phyloP scores from a whole-genome alignment of 2,329 filamentous ascomycete species.

The Arthrobotrys megalospora region DNA sequence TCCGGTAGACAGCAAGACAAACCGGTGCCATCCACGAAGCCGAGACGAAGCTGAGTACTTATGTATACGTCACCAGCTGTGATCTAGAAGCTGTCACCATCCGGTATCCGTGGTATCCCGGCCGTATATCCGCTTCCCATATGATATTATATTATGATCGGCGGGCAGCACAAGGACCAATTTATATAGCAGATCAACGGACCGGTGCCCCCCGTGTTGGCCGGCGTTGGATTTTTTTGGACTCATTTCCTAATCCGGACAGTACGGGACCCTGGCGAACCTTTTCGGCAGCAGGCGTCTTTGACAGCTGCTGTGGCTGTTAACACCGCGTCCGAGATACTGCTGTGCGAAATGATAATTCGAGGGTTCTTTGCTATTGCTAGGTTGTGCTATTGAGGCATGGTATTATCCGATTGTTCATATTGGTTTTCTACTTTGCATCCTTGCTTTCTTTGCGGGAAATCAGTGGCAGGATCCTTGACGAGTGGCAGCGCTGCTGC shows the following conservation, averaged over 20 bases:
- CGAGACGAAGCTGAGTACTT: neutral
- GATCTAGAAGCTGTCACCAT: neutral
- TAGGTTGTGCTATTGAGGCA: neutral
- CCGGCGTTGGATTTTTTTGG: slow-evolving; percentile 25
- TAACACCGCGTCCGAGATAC: neutral
- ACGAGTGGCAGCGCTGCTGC: neutral
- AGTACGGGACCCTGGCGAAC: neutral
- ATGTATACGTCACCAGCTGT: slow-evolving; percentile 3
- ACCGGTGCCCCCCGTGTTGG: slow-evolving; percentile 16
- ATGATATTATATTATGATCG: slow-evolving; percentile 6
- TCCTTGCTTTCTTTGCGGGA: slow-evolving; percentile 21
- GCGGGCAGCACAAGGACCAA: neutral
- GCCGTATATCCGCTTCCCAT: no score
- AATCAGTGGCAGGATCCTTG: neutral
- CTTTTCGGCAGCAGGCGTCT: neutral
- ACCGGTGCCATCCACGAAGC: no score
- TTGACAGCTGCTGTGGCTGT: slow-evolving; percentile 20
- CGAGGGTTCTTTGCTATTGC: neutral
- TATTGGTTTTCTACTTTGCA: neutral
- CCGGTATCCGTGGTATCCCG: neutral
- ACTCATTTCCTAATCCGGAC: slow-evolving; percentile 8
- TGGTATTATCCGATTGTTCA: neutral
- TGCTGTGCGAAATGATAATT: neutral
- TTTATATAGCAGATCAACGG: neutral
- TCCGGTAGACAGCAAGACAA: no score